Evolutionary conservation across 257 asterid species (phyloP).

Genomic region (Przewalskia tangutica): DNA sequence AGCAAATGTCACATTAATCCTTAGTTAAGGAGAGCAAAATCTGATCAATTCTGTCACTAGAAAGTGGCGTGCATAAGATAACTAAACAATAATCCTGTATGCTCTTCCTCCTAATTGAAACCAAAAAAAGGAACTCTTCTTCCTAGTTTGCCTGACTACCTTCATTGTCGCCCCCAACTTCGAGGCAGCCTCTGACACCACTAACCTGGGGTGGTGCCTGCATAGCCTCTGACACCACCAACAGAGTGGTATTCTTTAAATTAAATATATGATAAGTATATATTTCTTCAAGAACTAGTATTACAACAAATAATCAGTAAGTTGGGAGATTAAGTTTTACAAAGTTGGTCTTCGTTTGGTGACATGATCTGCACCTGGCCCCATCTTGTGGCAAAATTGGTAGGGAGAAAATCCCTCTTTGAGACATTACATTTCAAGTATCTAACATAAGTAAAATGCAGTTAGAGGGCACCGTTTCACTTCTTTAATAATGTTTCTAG

Average conservation of each 20-base stretch:
- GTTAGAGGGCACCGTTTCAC: not conserved
- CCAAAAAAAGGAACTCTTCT: not conserved
- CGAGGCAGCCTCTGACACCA: not conserved
- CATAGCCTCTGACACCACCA: not conserved
- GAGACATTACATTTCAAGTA: not conserved
- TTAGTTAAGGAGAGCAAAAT: not conserved
- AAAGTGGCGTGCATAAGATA: not conserved
- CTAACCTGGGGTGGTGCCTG: not conserved
- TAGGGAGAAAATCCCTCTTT: not conserved
- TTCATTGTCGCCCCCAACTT: not conserved
- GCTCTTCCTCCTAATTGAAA: not conserved
- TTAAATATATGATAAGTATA: not conserved
- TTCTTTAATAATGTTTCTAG: not conserved
- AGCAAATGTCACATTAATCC: not conserved
- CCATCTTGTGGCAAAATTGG: not conserved
- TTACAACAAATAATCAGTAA: not conserved
- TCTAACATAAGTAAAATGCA: not conserved
- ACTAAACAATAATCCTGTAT: not conserved
- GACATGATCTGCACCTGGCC: not conserved
- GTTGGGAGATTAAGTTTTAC: not conserved
- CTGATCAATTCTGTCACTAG: not conserved
- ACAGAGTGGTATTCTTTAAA: not conserved
- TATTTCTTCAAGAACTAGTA: not conserved
- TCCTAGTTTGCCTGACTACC: not conserved
- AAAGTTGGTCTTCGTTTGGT: not conserved